These are phyloP conservation scores for Pseudoturritis turrita DNA, from an alignment of 345 rosid species.

Conservation along the genomic window DNA sequence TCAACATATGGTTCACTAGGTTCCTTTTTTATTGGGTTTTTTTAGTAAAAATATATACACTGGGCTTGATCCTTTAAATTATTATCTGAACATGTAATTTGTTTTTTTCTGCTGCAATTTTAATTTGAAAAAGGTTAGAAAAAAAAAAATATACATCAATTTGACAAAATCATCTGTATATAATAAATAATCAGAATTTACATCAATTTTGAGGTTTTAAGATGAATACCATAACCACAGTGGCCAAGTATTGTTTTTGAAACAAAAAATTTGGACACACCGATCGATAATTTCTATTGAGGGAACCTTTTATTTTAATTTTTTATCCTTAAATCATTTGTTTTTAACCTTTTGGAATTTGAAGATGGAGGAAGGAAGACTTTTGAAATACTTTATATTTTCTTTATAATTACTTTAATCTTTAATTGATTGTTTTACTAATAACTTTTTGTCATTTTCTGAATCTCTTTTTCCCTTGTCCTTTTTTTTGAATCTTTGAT, in stretches of 20 bases:
- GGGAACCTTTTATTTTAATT: not conserved
- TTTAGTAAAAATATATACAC: no score
- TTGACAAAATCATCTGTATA: no score
- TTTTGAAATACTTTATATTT: conserved; percentile 1
- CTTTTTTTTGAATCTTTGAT: not conserved
- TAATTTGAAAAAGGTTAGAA: no score
- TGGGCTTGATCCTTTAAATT: no score
- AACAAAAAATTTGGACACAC: not conserved
- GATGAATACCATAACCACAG: not conserved
- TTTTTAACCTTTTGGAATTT: conserved; percentile 7
- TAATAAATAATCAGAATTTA: not conserved
- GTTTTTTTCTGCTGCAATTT: no score
- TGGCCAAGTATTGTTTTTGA: not conserved
- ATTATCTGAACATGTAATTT: no score
- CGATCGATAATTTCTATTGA: not conserved
- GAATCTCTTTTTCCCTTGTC: not conserved
- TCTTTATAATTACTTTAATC: not conserved
- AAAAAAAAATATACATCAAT: not conserved
- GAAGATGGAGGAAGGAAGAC: conserved; percentile 13
- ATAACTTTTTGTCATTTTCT: conserved; percentile 8
- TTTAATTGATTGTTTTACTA: conserved; percentile 14
- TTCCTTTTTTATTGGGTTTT: no score
- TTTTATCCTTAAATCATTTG: not conserved
- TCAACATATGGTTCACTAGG: no score
- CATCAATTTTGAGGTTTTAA: not conserved